A percentile compares a stretch with the other conserved stretches of the same genome.
Evolutionary conservation across 2,329 filamentous ascomycete genomes (phyloP).

Genomic region (Curvularia eragrostidis): DNA sequence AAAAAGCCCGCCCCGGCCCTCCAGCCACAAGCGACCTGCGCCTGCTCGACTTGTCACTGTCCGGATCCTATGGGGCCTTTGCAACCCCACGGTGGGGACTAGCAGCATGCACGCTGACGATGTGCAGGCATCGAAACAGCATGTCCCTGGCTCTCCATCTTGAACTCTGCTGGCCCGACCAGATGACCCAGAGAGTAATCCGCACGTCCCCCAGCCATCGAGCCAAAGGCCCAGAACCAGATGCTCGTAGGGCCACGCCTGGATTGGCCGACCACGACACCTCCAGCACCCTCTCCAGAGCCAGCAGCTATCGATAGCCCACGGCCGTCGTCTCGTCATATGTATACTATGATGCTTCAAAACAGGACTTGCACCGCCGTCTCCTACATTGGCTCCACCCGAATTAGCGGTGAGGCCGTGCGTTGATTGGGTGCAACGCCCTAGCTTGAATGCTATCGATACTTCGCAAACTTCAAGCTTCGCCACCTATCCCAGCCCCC

Average conservation of each 20-base stretch:
- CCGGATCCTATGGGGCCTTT: conserved; percentile 11
- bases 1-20: background rate
- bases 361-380: conserved; percentile 35
- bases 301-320: conserved; percentile 8
- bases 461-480: conserved; percentile 25
- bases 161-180: conserved; percentile 15
- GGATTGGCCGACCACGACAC: conserved; percentile 7
- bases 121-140: conserved; percentile 12
- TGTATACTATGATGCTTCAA: conserved; percentile 27
- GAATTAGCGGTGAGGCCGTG: conserved; percentile 46
- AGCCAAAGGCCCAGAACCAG: background rate
- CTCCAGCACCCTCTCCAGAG: conserved; percentile 4
- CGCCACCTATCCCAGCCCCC: conserved; percentile 31
- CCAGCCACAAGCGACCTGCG: conserved; percentile 36
- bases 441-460: conserved; percentile 29
- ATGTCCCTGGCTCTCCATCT: conserved; percentile 19
- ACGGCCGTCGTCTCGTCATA: conserved; percentile 34
- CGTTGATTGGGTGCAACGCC: conserved; percentile 38
- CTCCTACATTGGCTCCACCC: conserved; percentile 32
- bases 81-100: conserved; percentile 32
- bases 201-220: conserved; percentile 21
- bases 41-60: conserved; percentile 16
- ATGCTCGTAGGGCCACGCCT: background rate
- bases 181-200: conserved; percentile 21
- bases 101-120: conserved; percentile 31